Percentiles rank a stretch among this genome's conserved stretches.
Conservation (phyloP, 495 filamentous ascomycete species). For the Alectoria sarmentosa region DNA sequence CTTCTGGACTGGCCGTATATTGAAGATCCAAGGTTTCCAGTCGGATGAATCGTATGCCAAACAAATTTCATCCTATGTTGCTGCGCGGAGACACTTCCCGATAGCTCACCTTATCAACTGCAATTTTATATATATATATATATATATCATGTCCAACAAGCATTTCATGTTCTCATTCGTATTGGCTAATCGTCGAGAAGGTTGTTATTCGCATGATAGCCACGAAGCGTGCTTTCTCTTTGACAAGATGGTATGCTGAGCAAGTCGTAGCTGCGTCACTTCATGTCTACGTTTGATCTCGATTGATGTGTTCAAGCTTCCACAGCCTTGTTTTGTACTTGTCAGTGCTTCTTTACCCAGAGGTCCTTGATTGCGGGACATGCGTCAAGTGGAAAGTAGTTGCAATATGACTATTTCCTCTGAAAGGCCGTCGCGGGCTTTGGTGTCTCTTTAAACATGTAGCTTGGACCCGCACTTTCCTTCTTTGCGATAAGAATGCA, state of each 20-base stretch:
- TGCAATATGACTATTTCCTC: background rate
- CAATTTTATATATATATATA: no score
- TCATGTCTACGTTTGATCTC: background rate
- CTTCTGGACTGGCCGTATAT: background rate
- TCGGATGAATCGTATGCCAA: background rate
- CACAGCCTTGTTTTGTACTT: background rate
- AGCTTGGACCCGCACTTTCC: background rate
- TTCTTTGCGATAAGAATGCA: background rate
- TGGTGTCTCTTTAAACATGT: background rate
- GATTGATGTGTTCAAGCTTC: background rate
- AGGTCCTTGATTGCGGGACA: background rate
- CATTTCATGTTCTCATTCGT: background rate
- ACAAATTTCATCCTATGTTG: background rate
- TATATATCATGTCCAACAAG: no score
- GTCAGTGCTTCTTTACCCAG: background rate
- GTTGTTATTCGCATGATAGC: background rate
- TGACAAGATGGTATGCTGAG: background rate
- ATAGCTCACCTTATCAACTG: background rate
- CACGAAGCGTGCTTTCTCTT: background rate
- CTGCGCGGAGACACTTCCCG: background rate
- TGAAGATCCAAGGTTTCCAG: background rate
- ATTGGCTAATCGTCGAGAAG: background rate
- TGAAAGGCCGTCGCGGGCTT: background rate
- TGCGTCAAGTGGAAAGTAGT: background rate
- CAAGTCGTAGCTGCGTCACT: background rate